Evolutionary conservation across 2,329 filamentous ascomycete species (phyloP).

Genomic region (Sclerotinia spermophila): DNA sequence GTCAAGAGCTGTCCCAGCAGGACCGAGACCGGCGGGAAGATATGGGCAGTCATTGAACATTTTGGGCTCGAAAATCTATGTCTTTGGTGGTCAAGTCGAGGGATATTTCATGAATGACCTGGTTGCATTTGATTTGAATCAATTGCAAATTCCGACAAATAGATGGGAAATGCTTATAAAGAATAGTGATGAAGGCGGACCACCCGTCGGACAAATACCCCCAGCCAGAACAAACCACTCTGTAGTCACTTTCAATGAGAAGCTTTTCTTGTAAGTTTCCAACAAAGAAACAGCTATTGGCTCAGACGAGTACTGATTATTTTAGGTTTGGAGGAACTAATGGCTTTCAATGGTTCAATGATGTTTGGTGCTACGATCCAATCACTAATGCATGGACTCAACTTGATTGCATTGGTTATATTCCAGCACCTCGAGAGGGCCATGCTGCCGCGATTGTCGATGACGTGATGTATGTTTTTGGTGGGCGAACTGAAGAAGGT

Average conservation of each 20-base stretch:
- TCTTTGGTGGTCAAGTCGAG: slow-evolving; percentile 96
- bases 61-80: slow-evolving; percentile 91
- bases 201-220: slow-evolving; percentile 64
- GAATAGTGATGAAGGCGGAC: slow-evolving; percentile 62
- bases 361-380: slow-evolving; percentile 95
- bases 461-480: slow-evolving; percentile 99
- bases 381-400: slow-evolving; percentile 78
- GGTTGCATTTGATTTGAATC: slow-evolving; percentile 91
- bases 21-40: slow-evolving; percentile 78
- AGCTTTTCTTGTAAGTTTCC: slow-evolving; percentile 75
- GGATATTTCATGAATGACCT: slow-evolving; percentile 98
- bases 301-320: slow-evolving; percentile 22
- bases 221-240: slow-evolving; percentile 93
- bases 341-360: slow-evolving; percentile 95
- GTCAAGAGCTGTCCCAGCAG: slow-evolving; percentile 88
- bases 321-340: slow-evolving; percentile 93
- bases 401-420: slow-evolving; percentile 95
- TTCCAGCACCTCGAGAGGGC: slow-evolving; percentile 87
- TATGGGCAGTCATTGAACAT: slow-evolving; percentile 98
- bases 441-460: slow-evolving; percentile 91
- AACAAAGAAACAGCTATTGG: slow-evolving; percentile 26
- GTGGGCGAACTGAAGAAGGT: slow-evolving; percentile 90
- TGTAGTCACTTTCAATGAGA: slow-evolving; percentile 87
- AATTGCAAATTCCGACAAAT: slow-evolving; percentile 84
- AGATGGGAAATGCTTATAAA: slow-evolving; percentile 90